Conservation (phyloP, 768 basidiomycete species). For the Lyophyllum atratum region DNA sequence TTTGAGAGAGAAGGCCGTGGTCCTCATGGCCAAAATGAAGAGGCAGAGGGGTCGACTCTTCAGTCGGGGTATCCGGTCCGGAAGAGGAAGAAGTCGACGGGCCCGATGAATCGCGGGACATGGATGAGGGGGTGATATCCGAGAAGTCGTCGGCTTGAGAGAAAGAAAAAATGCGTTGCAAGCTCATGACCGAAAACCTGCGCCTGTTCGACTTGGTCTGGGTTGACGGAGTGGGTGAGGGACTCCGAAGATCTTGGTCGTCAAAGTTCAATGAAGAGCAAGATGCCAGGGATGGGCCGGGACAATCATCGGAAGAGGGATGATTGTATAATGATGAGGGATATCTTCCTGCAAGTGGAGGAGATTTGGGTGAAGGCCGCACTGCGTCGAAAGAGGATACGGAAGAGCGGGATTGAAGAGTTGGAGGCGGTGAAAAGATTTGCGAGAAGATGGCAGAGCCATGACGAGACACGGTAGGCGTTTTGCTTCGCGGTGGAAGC, state of each 20-base stretch:
- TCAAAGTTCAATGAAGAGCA: conserved; percentile 18
- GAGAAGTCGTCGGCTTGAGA: conserved; percentile 15
- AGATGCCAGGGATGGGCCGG: conserved; percentile 6
- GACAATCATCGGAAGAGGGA: conserved; percentile 2
- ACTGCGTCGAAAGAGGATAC: conserved; percentile 32
- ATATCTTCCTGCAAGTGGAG: conserved; percentile 18
- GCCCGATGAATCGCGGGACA: conserved; percentile 24
- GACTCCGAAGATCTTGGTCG: conserved; percentile 22
- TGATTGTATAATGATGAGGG: conserved; percentile 7
- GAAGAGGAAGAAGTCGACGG: conserved; percentile 21
- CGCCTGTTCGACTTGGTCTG: conserved; percentile 29
- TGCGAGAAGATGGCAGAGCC: conserved; percentile 40
- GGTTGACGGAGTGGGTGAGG: conserved; percentile 36
- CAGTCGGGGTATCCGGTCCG: conserved; percentile 19
- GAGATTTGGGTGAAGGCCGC: conserved; percentile 14
- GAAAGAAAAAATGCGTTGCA: conserved; percentile 42
- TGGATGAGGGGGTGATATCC: conserved; percentile 23
- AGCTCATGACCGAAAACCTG: conserved; percentile 38
- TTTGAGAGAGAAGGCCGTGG: not conserved
- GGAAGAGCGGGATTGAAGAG: conserved; percentile 24
- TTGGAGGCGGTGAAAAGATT: conserved; percentile 31
- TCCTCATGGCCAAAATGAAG: not conserved
- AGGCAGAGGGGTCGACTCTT: conserved; percentile 7
- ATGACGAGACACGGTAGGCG: conserved; percentile 39
- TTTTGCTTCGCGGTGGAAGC: conserved; percentile 25